Evolutionary conservation across 2,329 filamentous ascomycete genomes (phyloP), one percentile per base, ranked within the genome.

Genomic region (Neoarthrinium moseri): DNA sequence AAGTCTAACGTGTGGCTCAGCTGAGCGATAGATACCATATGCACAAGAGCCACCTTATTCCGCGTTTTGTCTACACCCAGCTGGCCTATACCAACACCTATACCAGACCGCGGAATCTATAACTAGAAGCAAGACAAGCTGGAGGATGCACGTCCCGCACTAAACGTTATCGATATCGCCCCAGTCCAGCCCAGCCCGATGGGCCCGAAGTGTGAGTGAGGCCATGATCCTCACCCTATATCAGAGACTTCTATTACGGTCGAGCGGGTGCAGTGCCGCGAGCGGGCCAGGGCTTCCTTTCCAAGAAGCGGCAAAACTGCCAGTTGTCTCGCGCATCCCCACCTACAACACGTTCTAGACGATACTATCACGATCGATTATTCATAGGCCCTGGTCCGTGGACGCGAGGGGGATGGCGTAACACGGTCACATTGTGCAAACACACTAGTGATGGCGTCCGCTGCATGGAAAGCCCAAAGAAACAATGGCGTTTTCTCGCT

Each of bases 111-210:
- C 26, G n/a, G 26, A 29, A 29, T 29, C 26, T 29, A 29, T n/a
- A 8, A n/a, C n/a, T n/a, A 29, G 8, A 29, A 29, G n/a, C 8
- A 7, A 7, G 26, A n/a, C 26, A 29, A 29, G 26, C n/a, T 29
- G 8, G 8, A 8, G 8, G n/a, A 29, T 29, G 8, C n/a, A n/a
- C 8, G 26, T 7, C 26, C 26, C 8, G 8, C 26, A 29, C 26
- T 29, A 29, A 29, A n/a, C n/a, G n/a, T n/a, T n/a, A n/a, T n/a
- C n/a, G n/a, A n/a, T n/a, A n/a, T n/a, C n/a, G n/a, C n/a, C n/a
- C n/a, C n/a, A n/a, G n/a, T n/a, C n/a, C n/a, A n/a, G n/a, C 53
- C 48, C 48, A 46, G 48, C 58, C 56, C 53, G 37, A 40, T 13
- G 37, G 37, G 29, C 27, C 37, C 37, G 37, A 40, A 18, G 20